Percentiles rank a stretch among this genome's conserved stretches.
Conservation (phyloP, 2,329 filamentous ascomycete species). For the Sclerotinia minor region DNA sequence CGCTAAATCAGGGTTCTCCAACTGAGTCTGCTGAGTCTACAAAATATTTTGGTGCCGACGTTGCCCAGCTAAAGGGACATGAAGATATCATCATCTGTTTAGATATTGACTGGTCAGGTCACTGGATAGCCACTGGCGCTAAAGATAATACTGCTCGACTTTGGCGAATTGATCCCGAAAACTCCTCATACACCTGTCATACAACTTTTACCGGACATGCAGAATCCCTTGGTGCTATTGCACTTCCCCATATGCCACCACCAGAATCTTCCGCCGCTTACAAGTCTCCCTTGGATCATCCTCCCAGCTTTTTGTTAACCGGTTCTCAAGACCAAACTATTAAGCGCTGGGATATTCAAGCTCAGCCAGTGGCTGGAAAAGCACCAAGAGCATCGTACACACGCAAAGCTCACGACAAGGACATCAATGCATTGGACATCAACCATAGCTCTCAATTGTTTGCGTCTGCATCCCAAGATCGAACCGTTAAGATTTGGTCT, state of each 20-base stretch:
- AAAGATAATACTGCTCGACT: conserved; percentile 94
- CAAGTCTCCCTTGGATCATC: conserved; percentile 72
- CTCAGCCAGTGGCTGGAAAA: conserved; percentile 50
- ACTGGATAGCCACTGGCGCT: conserved; percentile 93
- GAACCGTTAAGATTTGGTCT: conserved; percentile 96
- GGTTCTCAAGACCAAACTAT: conserved; percentile 95
- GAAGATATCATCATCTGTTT: conserved; percentile 94
- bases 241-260: conserved; percentile 71
- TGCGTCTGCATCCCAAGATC: conserved; percentile 94
- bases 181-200: conserved; percentile 75
- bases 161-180: conserved; percentile 80
- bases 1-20: conserved; percentile 50
- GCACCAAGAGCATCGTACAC: conserved; percentile 74
- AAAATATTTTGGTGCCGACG: conserved; percentile 83
- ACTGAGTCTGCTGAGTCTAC: conserved; percentile 40
- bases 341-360: conserved; percentile 82
- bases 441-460: conserved; percentile 76
- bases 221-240: conserved; percentile 88
- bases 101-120: conserved; percentile 93
- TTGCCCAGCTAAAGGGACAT: conserved; percentile 83
- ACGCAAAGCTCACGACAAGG: conserved; percentile 95
- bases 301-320: conserved; percentile 82
- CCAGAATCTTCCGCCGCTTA: conserved; percentile 68
- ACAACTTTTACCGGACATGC: conserved; percentile 87
- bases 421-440: conserved; percentile 92